phyloP scores from a whole-genome alignment of 2,329 filamentous ascomycete genomes.

The Clonostachys sp. region DNA sequence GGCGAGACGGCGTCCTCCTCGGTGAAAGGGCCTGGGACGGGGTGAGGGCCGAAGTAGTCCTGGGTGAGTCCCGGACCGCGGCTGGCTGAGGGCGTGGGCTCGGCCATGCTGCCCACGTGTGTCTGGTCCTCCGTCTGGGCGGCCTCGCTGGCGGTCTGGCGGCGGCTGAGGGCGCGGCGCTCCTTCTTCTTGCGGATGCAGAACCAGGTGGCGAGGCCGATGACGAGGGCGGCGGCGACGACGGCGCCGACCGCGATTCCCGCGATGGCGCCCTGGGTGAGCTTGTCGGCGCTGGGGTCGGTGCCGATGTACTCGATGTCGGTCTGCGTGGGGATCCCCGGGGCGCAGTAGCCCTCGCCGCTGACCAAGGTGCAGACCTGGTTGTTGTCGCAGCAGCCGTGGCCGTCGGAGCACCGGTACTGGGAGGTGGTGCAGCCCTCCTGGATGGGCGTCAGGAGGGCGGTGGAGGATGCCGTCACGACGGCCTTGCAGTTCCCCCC shows the following conservation, averaged over 20 bases:
- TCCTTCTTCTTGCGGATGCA: constrained; percentile 35
- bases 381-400: constrained; percentile 44
- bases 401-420: constrained; percentile 35
- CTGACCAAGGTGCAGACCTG: constrained; percentile 33
- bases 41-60: constrained; percentile 38
- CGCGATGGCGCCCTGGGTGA: constrained; percentile 47
- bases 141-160: constrained; percentile 1
- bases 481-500: constrained; percentile 27
- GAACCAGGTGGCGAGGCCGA: constrained; percentile 40
- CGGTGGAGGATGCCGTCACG: constrained; percentile 7
- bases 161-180: constrained; percentile 5
- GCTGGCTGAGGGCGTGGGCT: constrained; percentile 21
- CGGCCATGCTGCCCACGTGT: constrained; percentile 20
- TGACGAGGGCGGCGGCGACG: constrained; percentile 31
- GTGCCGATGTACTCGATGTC: constrained; percentile 17
- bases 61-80: constrained; percentile 21
- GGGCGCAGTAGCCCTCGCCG: constrained; percentile 32
- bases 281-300: constrained; percentile 7
- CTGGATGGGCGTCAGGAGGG: constrained; percentile 25
- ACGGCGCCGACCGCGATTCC: constrained; percentile 52
- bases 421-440: constrained; percentile 40
- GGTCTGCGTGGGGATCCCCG: constrained; percentile 22
- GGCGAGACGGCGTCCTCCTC: constrained; percentile 16
- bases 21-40: constrained; percentile 41
- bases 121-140: not conserved